Evolutionary conservation across 2,329 filamentous ascomycete genomes (phyloP), one percentile per base, ranked within the genome.

Genomic region (Didymella lethalis): DNA sequence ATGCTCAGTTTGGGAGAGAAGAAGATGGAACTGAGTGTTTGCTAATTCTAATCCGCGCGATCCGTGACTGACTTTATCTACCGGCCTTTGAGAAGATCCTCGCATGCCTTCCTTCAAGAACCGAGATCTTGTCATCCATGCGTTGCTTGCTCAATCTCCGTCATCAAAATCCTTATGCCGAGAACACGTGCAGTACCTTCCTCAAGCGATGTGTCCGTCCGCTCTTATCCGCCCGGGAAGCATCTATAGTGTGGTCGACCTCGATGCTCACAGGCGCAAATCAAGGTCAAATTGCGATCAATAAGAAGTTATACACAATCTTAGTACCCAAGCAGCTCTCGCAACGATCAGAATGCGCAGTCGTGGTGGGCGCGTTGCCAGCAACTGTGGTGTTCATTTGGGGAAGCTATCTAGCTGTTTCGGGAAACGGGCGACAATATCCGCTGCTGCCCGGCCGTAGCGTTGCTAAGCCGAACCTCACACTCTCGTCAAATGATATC

Each of bases 91-190:
- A 18, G 36, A 41, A 49, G 50, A 57, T 58, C 16, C 32, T 54
- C 40, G 40, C 8, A 40, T 36, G 18, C 49, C 62, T 65, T 53
- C 68, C 68, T 70, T 68, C 54, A 63, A 54, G 48, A 69, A 65
- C 68, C 68, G 68, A 64, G 36, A 45, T 47, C 60, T 23, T 43
- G 16, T 38, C 50, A 54, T 54, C 54, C 51, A 63, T 61, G 55
- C 44, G 53, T 64, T 48, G 54, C 64, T 58, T 51, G 63, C 48
- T 57, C 40, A 57, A 14, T 50, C 48, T 62, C 57, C 67, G 68
- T 67, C 64, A 68, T 69, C 54, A 53, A 25, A 43, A 34, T 38
- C 43, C 64, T 67, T 71, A 67, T 68, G 67, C 68, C 68, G 67
- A 71, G 68, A 64, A 64, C 67, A 69, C 67, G 63, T 67, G 65